A percentile compares a stretch with the other conserved stretches of the same genome.
Evolutionary conservation across 1,284 basidiomycete species (phyloP).

Genomic region (Gomphus bonarii): DNA sequence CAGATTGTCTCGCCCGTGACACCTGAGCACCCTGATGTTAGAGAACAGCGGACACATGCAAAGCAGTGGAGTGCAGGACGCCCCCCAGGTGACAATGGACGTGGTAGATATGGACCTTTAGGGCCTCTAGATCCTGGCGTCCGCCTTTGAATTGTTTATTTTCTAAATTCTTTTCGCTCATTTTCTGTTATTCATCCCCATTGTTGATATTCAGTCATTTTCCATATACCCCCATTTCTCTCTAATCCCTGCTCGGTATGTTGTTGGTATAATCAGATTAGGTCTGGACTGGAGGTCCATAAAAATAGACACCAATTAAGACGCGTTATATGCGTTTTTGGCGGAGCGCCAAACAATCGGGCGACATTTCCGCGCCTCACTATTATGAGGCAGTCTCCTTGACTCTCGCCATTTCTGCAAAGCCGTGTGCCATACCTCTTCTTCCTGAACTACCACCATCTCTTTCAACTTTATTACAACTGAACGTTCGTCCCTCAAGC

Average conservation of each 20-base stretch:
- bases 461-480: background rate
- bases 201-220: slow-evolving; percentile 3
- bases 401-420: background rate
- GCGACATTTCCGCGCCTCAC: background rate
- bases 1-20: slow-evolving; percentile 38
- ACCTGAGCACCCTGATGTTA: slow-evolving; percentile 24
- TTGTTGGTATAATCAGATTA: background rate
- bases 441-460: background rate
- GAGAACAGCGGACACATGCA: slow-evolving; percentile 31
- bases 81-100: slow-evolving; percentile 22
- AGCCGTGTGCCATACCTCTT: background rate
- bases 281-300: no score
- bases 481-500: background rate
- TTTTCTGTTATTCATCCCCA: background rate
- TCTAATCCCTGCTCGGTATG: background rate
- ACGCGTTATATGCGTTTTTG: background rate
- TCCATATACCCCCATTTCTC: background rate
- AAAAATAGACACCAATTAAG: background rate
- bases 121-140: slow-evolving; percentile 61
- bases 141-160: slow-evolving; percentile 21
- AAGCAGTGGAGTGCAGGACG: slow-evolving; percentile 36
- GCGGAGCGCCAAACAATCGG: background rate
- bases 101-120: slow-evolving; percentile 58
- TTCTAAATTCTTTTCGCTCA: background rate
- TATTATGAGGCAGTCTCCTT: background rate